phyloP scores from a whole-genome alignment of 257 asterid species.

The Datura wrightii region DNA sequence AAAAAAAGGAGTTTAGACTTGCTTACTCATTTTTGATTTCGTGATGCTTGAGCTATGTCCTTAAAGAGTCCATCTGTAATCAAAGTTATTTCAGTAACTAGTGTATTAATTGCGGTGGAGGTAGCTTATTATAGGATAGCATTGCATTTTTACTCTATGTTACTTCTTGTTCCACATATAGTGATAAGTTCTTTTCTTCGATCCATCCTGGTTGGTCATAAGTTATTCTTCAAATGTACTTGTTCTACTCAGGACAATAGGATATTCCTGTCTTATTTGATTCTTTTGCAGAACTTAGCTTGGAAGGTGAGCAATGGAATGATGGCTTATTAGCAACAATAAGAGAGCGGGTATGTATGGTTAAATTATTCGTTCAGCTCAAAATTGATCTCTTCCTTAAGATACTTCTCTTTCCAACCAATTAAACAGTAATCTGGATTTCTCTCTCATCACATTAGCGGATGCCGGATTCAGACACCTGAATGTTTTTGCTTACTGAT shows the following conservation, averaged over 20 bases:
- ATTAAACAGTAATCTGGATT: not conserved
- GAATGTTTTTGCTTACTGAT: constrained; percentile 23
- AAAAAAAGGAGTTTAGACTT: not conserved
- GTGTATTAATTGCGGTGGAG: not conserved
- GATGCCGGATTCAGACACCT: not conserved
- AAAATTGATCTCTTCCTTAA: not conserved
- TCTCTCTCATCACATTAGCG: not conserved
- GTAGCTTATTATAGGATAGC: not conserved
- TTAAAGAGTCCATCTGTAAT: not conserved
- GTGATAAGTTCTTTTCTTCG: not conserved
- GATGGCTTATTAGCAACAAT: constrained; percentile 94
- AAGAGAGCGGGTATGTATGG: constrained; percentile 81
- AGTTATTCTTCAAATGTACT: not conserved
- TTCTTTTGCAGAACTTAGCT: constrained; percentile 68
- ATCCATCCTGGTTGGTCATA: not conserved
- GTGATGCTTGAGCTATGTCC: not conserved
- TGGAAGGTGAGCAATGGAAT: constrained; percentile 98
- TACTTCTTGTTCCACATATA: not conserved
- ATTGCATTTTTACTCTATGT: not conserved
- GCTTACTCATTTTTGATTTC: constrained; percentile 3
- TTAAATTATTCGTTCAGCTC: not conserved
- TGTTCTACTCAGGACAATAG: not conserved
- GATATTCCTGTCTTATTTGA: not conserved
- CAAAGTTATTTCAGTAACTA: constrained; percentile 7
- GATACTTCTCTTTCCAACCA: constrained; percentile 30